Evolutionary conservation across 768 basidiomycete genomes (phyloP), one percentile per base, ranked within the genome.

Genomic region (Amanita subjunquillea): DNA sequence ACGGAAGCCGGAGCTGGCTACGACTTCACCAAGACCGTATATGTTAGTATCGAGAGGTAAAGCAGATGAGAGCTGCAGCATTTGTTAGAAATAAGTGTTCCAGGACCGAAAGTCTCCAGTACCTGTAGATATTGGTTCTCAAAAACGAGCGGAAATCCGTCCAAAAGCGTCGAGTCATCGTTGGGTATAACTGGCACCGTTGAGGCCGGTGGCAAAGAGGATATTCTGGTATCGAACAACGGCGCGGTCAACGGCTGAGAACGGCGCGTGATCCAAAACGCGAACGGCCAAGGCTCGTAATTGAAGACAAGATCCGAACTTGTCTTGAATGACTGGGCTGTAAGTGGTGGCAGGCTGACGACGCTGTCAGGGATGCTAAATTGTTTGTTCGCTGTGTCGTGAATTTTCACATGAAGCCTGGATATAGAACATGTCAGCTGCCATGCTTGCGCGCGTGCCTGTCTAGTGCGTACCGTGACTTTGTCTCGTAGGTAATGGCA

Each of bases 51-150:
- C 71, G 6, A 74, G 62, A 0, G 87, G 85, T 1, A 91, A 68
- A 0, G 82, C 75, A 3, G 85, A 85, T 0, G 85, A 69, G 17
- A 91, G 56, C 81, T 82, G 32, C 2, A 15, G 54, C 1, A 40
- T 2, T 22, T 10, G 22, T 39, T 40, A 32, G 20, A 39, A 17
- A 17, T 17, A 17, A 6, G 13, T 41, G 50, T 22, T 38, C 32
- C 17, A n/a, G n/a, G 20, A 38, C 7, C 5, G 30, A 44, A 1
- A 20, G 7, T 7, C 29, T 22, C 27, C 15, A 54, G 46, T 53
- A 80, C 79, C 74, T 89, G 85, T 20, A 91, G 72, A 61, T 88
- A 90, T 59, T 84, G 83, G 56, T 90, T 80, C 58, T 90, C 87
- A 59, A 90, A 90, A 10, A 91, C 77, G 9, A 91, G 69, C 0